Base-by-base conservation (phyloP, 2,329 filamentous ascomycete species). In the Fusarium sp. region DNA sequence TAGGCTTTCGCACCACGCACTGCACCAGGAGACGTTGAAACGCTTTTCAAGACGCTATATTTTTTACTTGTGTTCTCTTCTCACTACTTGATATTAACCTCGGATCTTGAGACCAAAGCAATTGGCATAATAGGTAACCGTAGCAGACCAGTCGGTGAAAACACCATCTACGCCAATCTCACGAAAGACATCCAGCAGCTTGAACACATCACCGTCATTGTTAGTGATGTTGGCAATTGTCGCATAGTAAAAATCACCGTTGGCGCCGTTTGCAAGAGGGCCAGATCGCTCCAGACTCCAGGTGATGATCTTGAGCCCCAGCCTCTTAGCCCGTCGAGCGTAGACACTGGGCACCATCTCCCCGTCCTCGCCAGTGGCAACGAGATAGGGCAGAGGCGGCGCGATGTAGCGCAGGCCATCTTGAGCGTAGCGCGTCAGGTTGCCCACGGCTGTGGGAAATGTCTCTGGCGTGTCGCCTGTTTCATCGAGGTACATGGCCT, bases 141-240 rank as follows among this genome's bases (percentile, higher is more conserved):
- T 89, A 10, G 85, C 84, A 14, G 84, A 83, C 89, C 88, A 91
- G 71, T 91, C 89, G 4, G 83, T 82, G 67, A 91, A 91, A 59
- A 91, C 80, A 5, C 80, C 86, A 27, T 77, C 73, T 13, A 89
- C 83, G 1, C 83, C 82, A 9, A 91, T 83, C 66, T 90, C 75
- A 62, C 81, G 78, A 3, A 92, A 75, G 1, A 89, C 86, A 65
- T 91, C 83, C 33, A 91, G 71, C n/a, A 90, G 78, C 23, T 80
- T 83, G 69, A 84, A 90, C 68, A 88, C 82, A 59, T 91, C 87
- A 2, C 88, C 88, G 63, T 91, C 88, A 32, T 82, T 83, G 49
- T 80, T 79, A 42, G 86, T 82, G 1, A 80, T 74, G 44, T 85
- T 80, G 6, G 79, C 77, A 17, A 89, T 78, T 6, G 80, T 79